Base-by-base conservation (phyloP, 352 stramenopile genomes). In the Pythium angustatum region DNA sequence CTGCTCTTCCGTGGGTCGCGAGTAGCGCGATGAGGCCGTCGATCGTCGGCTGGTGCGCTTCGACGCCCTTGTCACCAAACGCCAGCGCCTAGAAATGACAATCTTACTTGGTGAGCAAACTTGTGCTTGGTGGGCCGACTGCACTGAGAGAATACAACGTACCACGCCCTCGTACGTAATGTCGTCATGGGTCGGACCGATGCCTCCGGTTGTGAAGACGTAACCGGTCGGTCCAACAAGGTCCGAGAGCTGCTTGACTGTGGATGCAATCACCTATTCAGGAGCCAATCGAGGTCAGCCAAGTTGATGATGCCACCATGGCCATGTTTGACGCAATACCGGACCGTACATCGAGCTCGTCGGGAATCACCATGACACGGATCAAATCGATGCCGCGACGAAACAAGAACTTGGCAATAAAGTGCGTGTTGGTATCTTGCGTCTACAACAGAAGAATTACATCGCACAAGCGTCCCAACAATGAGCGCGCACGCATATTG, bases 131-230 rank as follows among this genome's bases (percentile, higher is more conserved):
- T n/a, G n/a, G n/a, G n/a, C n/a, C n/a, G n/a, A n/a, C n/a, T n/a
- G n/a, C n/a, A n/a, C n/a, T n/a, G n/a, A 45, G 6, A n/a, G 10
- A 40, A 36, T 51, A 44, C 34, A 22, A 62, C 68, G 44, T 62
- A 90, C 84, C 67, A 93, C 81, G 58, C 81, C 85, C 54, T 93
- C 81, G 59, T 96, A 96, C 86, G 87, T 96, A 68, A 96, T 93
- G 63, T 96, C 87, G 67, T 96, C 87, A 45, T 96, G 87, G 14
- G 87, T 96, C 6, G 85, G 87, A 4, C 87, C 87, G 45, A 96
- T 94, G 34, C 87, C 87, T 62, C 87, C 86, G 7, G 87, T 93
- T 11, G 87, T 94, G 72, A 96, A 79, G 14, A 96, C 85, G 61
- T 91, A 96, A 19, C 87, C 87, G 14, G 53, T 77, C 14, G 77